Percentiles rank a stretch among this genome's conserved stretches.
These are phyloP conservation scores for Camelina hispida DNA, from an alignment of 345 rosid genomes.

Conservation along the genomic window DNA sequence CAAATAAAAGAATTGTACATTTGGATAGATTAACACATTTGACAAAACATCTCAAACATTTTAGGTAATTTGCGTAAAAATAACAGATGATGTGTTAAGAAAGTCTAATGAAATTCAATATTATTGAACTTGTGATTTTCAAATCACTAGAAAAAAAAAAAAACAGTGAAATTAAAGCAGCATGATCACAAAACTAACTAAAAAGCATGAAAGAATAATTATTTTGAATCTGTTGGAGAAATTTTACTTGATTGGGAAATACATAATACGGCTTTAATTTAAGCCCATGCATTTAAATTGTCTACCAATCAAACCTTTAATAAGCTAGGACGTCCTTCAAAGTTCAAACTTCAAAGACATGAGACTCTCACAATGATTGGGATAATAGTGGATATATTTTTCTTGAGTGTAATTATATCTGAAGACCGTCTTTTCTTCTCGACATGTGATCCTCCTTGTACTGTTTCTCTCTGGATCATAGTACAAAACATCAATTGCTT, in stretches of 20 bases:
- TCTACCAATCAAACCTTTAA: neutral
- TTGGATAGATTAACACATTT: neutral
- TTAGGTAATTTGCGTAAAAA: too few species aligned
- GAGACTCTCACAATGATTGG: conserved; percentile 26
- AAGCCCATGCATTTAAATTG: too few species aligned
- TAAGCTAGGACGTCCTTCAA: neutral
- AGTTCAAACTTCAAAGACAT: conserved; percentile 5
- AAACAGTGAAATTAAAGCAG: neutral
- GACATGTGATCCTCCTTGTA: neutral
- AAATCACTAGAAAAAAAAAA: too few species aligned
- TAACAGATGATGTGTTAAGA: too few species aligned
- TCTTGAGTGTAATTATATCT: neutral
- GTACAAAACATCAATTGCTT: neutral
- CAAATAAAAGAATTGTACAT: too few species aligned
- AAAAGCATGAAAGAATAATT: neutral
- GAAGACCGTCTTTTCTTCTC: too few species aligned
- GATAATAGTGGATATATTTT: neutral
- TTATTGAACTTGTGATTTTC: too few species aligned
- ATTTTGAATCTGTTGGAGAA: neutral
- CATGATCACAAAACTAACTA: neutral
- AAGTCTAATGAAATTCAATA: too few species aligned
- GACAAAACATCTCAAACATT: neutral
- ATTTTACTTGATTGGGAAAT: neutral
- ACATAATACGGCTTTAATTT: too few species aligned
- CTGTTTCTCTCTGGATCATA: conserved; percentile 28